Percentiles rank a stretch among this genome's conserved stretches.
These are phyloP conservation scores for Sparassis latifolia DNA, from an alignment of 1,284 basidiomycete species.

Conservation along the genomic window DNA sequence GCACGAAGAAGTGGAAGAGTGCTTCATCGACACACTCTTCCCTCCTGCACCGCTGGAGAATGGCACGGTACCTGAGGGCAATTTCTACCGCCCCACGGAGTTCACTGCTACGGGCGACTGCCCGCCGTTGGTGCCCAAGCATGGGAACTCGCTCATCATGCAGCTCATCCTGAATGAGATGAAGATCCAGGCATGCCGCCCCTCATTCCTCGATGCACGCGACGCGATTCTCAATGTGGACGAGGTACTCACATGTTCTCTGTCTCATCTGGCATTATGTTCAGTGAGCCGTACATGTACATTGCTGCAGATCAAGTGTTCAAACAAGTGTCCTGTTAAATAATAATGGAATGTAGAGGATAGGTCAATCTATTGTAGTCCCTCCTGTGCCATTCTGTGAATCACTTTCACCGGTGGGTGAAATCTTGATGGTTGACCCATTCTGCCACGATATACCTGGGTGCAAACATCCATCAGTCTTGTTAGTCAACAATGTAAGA, in stretches of 20 bases:
- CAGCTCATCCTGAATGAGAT: slow-evolving; percentile 89
- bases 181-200: slow-evolving; percentile 93
- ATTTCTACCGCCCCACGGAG: slow-evolving; percentile 65
- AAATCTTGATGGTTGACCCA: too few relatives aligned
- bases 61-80: slow-evolving; percentile 59
- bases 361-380: too few relatives aligned
- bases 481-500: too few relatives aligned
- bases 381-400: too few relatives aligned
- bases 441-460: too few relatives aligned
- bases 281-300: too few relatives aligned
- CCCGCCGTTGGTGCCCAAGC: slow-evolving; percentile 75
- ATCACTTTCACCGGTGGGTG: too few relatives aligned
- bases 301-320: too few relatives aligned
- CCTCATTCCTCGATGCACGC: slow-evolving; percentile 87
- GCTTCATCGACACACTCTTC: slow-evolving; percentile 63
- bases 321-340: too few relatives aligned
- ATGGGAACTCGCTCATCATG: slow-evolving; percentile 84
- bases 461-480: too few relatives aligned
- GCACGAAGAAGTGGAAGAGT: slow-evolving; percentile 71
- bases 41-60: slow-evolving; percentile 59
- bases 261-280: too few relatives aligned
- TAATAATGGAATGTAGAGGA: too few relatives aligned
- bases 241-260: slow-evolving; percentile 81
- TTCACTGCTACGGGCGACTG: slow-evolving; percentile 29
- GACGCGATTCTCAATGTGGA: slow-evolving; percentile 95